phyloP scores from a whole-genome alignment of 768 basidiomycete species.

The Suillus tomentosus region DNA sequence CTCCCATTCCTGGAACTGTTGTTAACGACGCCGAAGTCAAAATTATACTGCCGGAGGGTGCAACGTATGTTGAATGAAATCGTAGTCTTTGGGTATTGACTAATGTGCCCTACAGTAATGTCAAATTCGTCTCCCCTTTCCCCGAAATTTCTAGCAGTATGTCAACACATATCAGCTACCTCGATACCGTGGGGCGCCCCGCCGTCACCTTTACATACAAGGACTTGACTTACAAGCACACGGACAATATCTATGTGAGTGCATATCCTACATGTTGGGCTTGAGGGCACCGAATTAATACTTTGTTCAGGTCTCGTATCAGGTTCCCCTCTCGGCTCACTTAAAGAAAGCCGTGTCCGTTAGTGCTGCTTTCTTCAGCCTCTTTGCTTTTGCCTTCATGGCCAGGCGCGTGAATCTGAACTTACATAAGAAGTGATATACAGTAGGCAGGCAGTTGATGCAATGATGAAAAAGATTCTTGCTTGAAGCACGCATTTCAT shows the following conservation, averaged over 20 bases:
- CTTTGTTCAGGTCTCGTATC: conserved; percentile 78
- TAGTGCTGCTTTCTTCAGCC: conserved; percentile 61
- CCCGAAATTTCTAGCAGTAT: conserved; percentile 59
- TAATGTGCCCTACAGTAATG: conserved; percentile 53
- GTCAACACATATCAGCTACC: conserved; percentile 81
- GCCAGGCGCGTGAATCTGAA: conserved; percentile 55
- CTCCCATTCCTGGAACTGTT: conserved; percentile 74
- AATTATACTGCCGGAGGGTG: conserved; percentile 92
- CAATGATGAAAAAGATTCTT: neutral
- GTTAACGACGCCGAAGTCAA: conserved; percentile 78
- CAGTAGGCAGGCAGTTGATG: neutral
- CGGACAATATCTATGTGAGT: conserved; percentile 80
- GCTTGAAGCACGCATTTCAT: neutral
- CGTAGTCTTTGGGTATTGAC: conserved; percentile 13
- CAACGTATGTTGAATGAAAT: conserved; percentile 62
- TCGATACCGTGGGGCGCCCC: conserved; percentile 91
- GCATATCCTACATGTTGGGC: conserved; percentile 7
- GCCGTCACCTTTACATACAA: conserved; percentile 72
- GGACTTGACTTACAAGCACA: conserved; percentile 77
- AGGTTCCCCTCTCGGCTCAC: conserved; percentile 76
- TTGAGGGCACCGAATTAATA: conserved; percentile 13
- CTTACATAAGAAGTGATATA: conserved; percentile 41
- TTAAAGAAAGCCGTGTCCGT: conserved; percentile 86
- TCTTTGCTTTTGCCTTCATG: conserved; percentile 56
- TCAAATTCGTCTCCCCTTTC: conserved; percentile 80